Base-by-base conservation (phyloP, 1,139 yeast genomes). In the Nadsonia starkeyi-henricii region DNA sequence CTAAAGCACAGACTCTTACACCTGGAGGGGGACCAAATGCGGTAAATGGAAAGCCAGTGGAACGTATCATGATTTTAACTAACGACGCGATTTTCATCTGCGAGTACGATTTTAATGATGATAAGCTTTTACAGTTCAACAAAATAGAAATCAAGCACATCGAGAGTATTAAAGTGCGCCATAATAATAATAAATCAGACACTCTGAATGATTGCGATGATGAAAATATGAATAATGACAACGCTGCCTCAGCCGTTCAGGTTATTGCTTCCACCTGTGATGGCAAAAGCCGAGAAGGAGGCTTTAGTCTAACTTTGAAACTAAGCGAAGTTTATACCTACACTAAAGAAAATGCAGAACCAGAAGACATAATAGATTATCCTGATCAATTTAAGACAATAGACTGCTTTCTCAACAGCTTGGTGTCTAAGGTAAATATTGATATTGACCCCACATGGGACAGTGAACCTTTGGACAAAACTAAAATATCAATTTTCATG, bases 71-170 rank as follows among this genome's bases (percentile, higher is more conserved):
- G n/a, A 47, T 59, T 4, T 51, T 57, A 7, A 57, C 60, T 3
- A 50, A 53, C 28, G 36, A 44, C 4, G 58, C 59, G 8, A 42
- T 58, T 5, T 56, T 54, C 48, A 43, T 54, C 7, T 59, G 62
- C 42, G 52, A 53, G 23, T 57, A 54, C 45, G 61, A 58, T 43
- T 43, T 54, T 23, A 45, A 47, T 19, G 47, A 50, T 4, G 61
- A 58, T 20, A 56, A 56, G 37, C 57, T 59, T 7, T 42, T 49
- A 1, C 55, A 56, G 18, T 57, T 52, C 49, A 49, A 49, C 33
- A 49, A 58, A 37, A 55, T 57, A 20, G 49, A 48, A 23, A 43
- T 47, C 15, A 39, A 37, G 2, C 7, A 23, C 5, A 42, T 48
- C 13, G 8, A 59, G 55, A 17, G n/a, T 9, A 41, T 45, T 5